Evolutionary conservation across 2,329 filamentous ascomycete genomes (phyloP), one percentile per base, ranked within the genome.

Genomic region (Aspergillus glaucus): DNA sequence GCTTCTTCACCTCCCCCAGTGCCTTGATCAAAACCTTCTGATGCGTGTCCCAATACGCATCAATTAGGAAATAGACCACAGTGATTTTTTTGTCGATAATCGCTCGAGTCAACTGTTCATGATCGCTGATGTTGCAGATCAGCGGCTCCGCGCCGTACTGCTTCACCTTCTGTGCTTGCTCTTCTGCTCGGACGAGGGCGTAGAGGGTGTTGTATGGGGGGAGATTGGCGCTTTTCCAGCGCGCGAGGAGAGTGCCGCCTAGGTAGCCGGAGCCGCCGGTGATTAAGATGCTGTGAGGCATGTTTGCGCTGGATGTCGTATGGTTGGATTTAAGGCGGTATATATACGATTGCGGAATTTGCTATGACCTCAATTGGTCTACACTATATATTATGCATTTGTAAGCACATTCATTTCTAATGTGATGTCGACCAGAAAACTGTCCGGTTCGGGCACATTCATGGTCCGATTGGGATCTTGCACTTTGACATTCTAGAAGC

Each of bases 251-350:
- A 0, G 68, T 71, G 2, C 77, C 78, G 19, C 77, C 77, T 0
- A 80, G 72, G 48, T 80, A 80, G 21, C 78, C 78, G 0, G 76
- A 78, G 24, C 56, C 75, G 7, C 77, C 77, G 0, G 77, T 79
- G 42, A 79, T 65, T 26, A 79, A 69, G 45, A 78, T 68, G 41
- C 73, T 72, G 49, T 62, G 62, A 7, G 45, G 40, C 52, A 56
- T 56, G 37, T 14, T 22, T 22, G 22, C 6, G 22, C 5, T 21
- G 22, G 22, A 22, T 22, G 5, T 21, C 21, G 4, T 22, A 6
- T 6, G 22, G 22, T 22, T 22, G 22, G 6, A 22, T 22, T 6
- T 6, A 22, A 6, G 5, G 15, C 15, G 15, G 26, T 28, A 28
- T 28, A 28, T 28, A 28, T 28, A 28, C 9, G 6, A 24, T 24